Evolutionary conservation across 345 rosid genomes (phyloP).

Genomic region (Iberis pinnata): DNA sequence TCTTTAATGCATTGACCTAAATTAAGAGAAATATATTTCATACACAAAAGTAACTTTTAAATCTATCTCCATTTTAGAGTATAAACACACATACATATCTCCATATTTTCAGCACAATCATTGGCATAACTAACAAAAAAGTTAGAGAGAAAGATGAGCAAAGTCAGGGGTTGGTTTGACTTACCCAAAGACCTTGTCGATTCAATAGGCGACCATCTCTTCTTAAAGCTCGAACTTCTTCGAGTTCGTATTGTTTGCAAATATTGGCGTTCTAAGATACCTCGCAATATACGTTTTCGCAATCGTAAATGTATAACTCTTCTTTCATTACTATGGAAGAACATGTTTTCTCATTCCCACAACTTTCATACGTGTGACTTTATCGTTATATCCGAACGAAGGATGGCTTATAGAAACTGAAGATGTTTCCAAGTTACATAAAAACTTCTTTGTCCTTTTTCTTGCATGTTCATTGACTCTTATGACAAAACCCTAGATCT

Average conservation of each 20-base stretch:
- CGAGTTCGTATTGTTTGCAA: conserved; percentile 23
- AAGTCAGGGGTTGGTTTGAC: background rate
- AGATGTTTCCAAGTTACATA: background rate
- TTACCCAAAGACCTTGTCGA: conserved; percentile 15
- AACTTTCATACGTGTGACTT: conserved; percentile 12
- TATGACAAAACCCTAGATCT: conserved; percentile 14
- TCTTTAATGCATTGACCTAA: too few relatives aligned
- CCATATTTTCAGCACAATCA: too few relatives aligned
- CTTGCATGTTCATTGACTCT: background rate
- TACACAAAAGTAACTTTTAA: too few relatives aligned
- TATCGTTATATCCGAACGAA: background rate
- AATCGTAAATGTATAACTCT: background rate
- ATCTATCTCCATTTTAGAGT: too few relatives aligned
- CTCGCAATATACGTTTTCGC: background rate
- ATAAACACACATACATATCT: too few relatives aligned
- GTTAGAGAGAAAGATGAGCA: too few relatives aligned
- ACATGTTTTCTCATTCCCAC: background rate
- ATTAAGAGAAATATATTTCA: too few relatives aligned
- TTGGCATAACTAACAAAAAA: too few relatives aligned
- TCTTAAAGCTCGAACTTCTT: conserved; percentile 19
- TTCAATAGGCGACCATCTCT: background rate
- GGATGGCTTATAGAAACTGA: conserved; percentile 27
- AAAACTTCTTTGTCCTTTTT: conserved; percentile 4
- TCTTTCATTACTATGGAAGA: background rate
- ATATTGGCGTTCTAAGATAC: conserved; percentile 14